Percentiles rank a stretch among this genome's conserved stretches.
phyloP scores from a whole-genome alignment of 1,284 basidiomycete genomes.

The Athelia psychrophila region DNA sequence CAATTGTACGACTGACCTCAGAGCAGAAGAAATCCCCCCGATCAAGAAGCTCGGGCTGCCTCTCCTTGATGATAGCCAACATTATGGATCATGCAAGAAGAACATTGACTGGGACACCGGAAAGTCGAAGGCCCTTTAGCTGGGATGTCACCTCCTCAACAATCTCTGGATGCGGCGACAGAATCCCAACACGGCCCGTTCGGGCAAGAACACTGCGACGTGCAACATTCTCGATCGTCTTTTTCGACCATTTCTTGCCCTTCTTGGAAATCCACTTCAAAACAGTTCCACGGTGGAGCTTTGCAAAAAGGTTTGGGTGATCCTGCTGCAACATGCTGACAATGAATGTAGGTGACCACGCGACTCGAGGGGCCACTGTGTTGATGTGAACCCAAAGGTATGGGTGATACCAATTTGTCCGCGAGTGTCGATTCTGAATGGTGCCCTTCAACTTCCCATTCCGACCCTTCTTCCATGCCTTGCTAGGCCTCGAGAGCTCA shows the following conservation, averaged over 20 bases:
- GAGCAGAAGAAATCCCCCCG: conserved; percentile 18
- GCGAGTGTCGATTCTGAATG: conserved; percentile 8
- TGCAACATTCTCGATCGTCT: conserved; percentile 9
- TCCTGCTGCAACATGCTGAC: conserved; percentile 3
- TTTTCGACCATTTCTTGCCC: conserved; percentile 2
- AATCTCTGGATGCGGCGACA: conserved; percentile 8
- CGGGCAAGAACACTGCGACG: conserved; percentile 10
- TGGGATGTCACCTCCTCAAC: conserved; percentile 6
- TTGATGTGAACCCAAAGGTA: conserved; percentile 11
- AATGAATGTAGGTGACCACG: conserved; percentile 12
- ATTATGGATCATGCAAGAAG: conserved; percentile 15
- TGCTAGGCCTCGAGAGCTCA: conserved; percentile 1
- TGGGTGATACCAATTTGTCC: conserved; percentile 17
- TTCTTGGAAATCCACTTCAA: conserved; percentile 8
- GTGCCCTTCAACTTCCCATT: conserved; percentile 9
- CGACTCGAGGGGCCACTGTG: conserved; percentile 1
- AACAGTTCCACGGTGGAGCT: conserved; percentile 9
- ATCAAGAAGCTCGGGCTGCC: conserved; percentile 6
- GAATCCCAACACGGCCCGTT: conserved; percentile 12
- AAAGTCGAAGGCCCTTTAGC: conserved; percentile 6
- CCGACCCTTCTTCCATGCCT: conserved; percentile 5
- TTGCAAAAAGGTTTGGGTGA: conserved; percentile 10
- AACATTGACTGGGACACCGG: conserved; percentile 12
- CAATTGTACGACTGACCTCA: conserved; percentile 3
- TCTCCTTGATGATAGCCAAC: conserved; percentile 11